phyloP scores from a whole-genome alignment of 208 protist species.

The Acanthamoeba lugdunensis region DNA sequence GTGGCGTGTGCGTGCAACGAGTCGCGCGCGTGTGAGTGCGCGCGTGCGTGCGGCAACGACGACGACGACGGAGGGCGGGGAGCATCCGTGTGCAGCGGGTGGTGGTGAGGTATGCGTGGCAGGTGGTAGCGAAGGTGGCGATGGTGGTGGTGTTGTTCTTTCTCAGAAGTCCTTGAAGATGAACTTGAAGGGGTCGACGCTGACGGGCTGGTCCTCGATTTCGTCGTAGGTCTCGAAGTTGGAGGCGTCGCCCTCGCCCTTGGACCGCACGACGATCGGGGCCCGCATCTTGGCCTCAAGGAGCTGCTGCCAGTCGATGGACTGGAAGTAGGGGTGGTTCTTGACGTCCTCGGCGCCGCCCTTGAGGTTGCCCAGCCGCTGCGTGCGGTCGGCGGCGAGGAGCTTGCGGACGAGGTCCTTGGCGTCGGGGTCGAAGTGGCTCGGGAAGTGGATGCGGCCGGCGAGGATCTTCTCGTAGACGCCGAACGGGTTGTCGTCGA shows the following conservation, averaged over 20 bases:
- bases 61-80: too few relatives aligned
- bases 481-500: slow-evolving; percentile 88
- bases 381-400: slow-evolving; percentile 86
- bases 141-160: too few relatives aligned
- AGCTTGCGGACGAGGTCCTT: slow-evolving; percentile 88
- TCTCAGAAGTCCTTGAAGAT: slow-evolving; percentile 80
- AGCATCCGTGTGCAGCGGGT: too few relatives aligned
- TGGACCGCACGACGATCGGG: slow-evolving; percentile 74
- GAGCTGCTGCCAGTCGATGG: slow-evolving; percentile 92
- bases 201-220: slow-evolving; percentile 58
- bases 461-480: slow-evolving; percentile 94
- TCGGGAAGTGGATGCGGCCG: slow-evolving; percentile 89
- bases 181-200: slow-evolving; percentile 77
- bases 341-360: slow-evolving; percentile 94
- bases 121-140: too few relatives aligned
- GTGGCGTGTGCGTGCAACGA: too few relatives aligned
- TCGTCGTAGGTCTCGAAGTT: slow-evolving; percentile 85
- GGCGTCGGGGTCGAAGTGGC: slow-evolving; percentile 86
- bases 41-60: too few relatives aligned
- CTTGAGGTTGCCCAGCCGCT: slow-evolving; percentile 89
- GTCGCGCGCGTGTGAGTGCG: too few relatives aligned
- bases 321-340: slow-evolving; percentile 95
- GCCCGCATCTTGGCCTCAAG: slow-evolving; percentile 58
- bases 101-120: too few relatives aligned
- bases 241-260: slow-evolving; percentile 78